Evolutionary conservation across 176 grass and related monocot species (phyloP), one percentile per base, ranked within the genome.

Genomic region (Oryza longistaminata): DNA sequence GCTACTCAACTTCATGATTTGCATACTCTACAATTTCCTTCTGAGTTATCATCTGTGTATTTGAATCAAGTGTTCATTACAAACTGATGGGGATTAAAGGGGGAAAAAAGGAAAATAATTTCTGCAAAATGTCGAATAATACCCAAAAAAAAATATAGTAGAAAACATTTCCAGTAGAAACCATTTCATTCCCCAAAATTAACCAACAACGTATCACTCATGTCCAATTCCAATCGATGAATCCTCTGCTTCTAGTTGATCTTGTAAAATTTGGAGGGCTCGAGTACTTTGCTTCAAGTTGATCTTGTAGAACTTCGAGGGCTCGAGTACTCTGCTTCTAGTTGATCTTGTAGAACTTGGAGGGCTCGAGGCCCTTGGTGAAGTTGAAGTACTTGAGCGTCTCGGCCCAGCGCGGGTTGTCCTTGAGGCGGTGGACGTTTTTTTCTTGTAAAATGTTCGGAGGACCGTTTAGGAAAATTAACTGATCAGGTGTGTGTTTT

Each of bases 251-350:
- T 11, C 40, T 67, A 58, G 69, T 86, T 14, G n/a, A 90, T 69
- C 37, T 90, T 83, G 68, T 93, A 92, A 73, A 85, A 85, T 69
- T 87, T 88, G 42, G 87, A 90, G 0, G 89, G 25, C 77, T 93
- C n/a, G n/a, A n/a, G n/a, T n/a, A n/a, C n/a, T n/a, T n/a, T n/a
- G n/a, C n/a, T n/a, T n/a, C n/a, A n/a, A n/a, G n/a, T n/a, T n/a
- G n/a, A n/a, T n/a, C n/a, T n/a, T n/a, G n/a, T n/a, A n/a, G n/a
- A n/a, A n/a, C n/a, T n/a, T n/a, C n/a, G n/a, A n/a, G n/a, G n/a
- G n/a, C n/a, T n/a, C n/a, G n/a, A n/a, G n/a, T n/a, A n/a, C n/a
- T n/a, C n/a, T n/a, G n/a, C n/a, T n/a, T n/a, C n/a, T n/a, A n/a
- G n/a, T n/a, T n/a, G n/a, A n/a, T n/a, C n/a, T n/a, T n/a, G n/a